Percentiles rank a stretch among this genome's conserved stretches.
Evolutionary conservation across 1,284 basidiomycete genomes (phyloP).

Genomic region (Ustilago hordei): DNA sequence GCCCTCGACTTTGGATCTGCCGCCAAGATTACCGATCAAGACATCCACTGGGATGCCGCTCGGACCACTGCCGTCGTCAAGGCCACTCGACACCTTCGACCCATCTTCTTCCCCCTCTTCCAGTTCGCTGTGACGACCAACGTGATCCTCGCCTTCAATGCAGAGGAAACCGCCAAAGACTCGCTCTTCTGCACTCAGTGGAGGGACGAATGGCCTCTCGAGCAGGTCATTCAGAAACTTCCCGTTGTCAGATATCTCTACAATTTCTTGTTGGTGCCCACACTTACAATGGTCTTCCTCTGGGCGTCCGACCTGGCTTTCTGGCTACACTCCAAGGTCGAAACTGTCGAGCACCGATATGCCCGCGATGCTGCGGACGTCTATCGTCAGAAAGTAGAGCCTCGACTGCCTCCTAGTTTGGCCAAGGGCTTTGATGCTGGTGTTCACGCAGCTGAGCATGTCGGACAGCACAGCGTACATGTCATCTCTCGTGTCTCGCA

Average conservation of each 20-base stretch:
- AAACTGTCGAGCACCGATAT: constrained; percentile 26
- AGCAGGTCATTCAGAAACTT: constrained; percentile 23
- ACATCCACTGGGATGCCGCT: constrained; percentile 45
- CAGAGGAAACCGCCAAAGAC: constrained; percentile 25
- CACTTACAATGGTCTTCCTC: constrained; percentile 40
- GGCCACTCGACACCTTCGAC: constrained; percentile 43
- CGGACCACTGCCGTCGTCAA: constrained; percentile 42
- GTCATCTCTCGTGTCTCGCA: constrained; percentile 27
- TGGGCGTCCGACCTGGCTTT: constrained; percentile 44
- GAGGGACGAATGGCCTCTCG: constrained; percentile 49
- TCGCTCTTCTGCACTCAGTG: constrained; percentile 54
- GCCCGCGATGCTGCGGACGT: constrained; percentile 14
- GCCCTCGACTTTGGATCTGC: constrained; percentile 44
- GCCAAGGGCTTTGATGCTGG: constrained; percentile 40
- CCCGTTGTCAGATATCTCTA: constrained; percentile 33
- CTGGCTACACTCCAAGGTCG: constrained; percentile 35
- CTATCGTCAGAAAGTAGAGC: constrained; percentile 27
- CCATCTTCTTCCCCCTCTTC: constrained; percentile 53
- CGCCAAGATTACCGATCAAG: constrained; percentile 34
- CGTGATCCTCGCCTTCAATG: constrained; percentile 39
- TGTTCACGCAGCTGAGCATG: constrained; percentile 30
- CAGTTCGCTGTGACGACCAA: constrained; percentile 46
- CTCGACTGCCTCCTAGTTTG: constrained; percentile 35
- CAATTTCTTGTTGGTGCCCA: constrained; percentile 32
- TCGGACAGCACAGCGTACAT: constrained; percentile 17